Evolutionary conservation across 2,329 filamentous ascomycete species (phyloP).

Genomic region (Colletotrichum somersetense): DNA sequence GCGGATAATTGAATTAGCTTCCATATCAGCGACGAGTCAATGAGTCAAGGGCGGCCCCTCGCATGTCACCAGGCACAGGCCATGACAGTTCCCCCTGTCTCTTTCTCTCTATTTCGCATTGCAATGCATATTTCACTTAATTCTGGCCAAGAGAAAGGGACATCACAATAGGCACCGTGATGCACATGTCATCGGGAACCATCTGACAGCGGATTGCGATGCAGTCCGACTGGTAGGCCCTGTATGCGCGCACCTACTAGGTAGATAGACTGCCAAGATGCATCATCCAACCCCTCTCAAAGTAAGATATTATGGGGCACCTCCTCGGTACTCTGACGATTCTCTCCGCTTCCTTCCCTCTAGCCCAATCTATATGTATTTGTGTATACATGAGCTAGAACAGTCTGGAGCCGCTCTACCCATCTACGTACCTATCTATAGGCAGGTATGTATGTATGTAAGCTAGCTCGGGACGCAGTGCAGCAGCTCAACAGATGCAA

Average conservation of each 20-base stretch:
- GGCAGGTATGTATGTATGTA: too few species aligned
- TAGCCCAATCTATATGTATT: not conserved
- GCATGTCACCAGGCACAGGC: constrained; percentile 8
- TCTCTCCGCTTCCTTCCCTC: too few species aligned
- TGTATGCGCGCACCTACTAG: not conserved
- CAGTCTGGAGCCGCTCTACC: constrained; percentile 15
- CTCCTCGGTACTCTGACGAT: too few species aligned
- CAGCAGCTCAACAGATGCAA: constrained; percentile 23
- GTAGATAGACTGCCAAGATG: constrained; percentile 6
- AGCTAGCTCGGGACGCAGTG: constrained; percentile 10
- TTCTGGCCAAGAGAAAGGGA: not conserved
- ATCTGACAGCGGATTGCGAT: not conserved
- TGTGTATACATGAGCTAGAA: not conserved
- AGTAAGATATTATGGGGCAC: not conserved
- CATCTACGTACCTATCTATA: too few species aligned
- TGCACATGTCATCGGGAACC: not conserved
- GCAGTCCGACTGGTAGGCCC: not conserved
- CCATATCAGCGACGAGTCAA: not conserved
- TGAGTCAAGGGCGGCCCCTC: constrained; percentile 20
- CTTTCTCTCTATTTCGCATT: not conserved
- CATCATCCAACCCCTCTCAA: too few species aligned
- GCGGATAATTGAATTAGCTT: not conserved
- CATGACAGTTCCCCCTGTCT: not conserved
- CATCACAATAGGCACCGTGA: not conserved
- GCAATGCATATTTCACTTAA: not conserved